Base-by-base conservation (phyloP, 805 yeast genomes). In the Jamesozyma lodderae region DNA sequence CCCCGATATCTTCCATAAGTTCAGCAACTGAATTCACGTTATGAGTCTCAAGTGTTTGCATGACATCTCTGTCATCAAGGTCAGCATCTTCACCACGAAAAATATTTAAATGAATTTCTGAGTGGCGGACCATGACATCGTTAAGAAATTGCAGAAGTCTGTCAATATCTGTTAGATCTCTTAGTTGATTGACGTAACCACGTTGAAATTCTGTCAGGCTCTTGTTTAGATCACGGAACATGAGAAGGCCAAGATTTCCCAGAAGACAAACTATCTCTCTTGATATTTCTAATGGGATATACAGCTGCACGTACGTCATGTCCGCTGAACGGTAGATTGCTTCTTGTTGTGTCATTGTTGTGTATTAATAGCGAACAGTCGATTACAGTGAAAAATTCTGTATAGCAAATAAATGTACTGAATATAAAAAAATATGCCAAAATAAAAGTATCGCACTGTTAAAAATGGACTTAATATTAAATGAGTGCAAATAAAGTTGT, bases 231-330 rank as follows among this genome's bases (percentile, higher is more conserved):
- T 92, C 99, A 35, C 94, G 70, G 59, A 92, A 84, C 63, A 92
- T 95, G 23, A 92, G 69, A 42, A 76, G 68, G 22, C 95, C 92
- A 56, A 87, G 66, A 44, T 84, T 87, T 2, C 99, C 99, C 14
- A 92, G 68, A 24, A 83, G 73, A 41, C 85, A 75, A 15, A 87
- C 79, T 30, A 85, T 75, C 38, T 87, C 95, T 47, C 96, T 69
- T 2, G 95, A 76, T 28, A 81, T 79, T 60, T 92, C 98, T 35
- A 53, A 42, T 4, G 97, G 90, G 38, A 92, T 77, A 60, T 86
- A 92, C 48, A 92, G 68, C 64, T 92, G 95, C 34, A 88, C 88
- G 56, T 87, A 77, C 24, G 94, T 79, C 96, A 92, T 90, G 53
- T 82, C 94, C 77, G 98, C 97, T 41, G 97, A 88, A 67, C 69